These are phyloP conservation scores for Silene conica DNA, from an alignment of 148 eudicot genomes.

Conservation along the genomic window DNA sequence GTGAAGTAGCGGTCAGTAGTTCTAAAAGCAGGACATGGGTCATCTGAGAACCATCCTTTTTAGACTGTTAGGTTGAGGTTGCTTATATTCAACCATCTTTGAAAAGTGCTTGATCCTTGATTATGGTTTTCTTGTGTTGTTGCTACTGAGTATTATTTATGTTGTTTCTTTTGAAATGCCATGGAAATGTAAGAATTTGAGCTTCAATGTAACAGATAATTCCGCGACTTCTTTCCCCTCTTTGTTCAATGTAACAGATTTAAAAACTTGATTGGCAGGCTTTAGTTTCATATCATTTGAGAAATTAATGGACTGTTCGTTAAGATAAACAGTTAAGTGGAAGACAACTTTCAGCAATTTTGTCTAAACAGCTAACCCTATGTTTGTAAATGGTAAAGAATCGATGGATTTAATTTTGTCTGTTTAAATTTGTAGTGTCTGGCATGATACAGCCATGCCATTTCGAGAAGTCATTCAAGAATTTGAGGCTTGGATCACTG, in stretches of 20 bases:
- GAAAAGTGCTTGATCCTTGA: background rate
- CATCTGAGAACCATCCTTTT: background rate
- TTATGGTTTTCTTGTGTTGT: too few relatives aligned
- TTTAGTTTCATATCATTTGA: background rate
- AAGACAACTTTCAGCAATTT: background rate
- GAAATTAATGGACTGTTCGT: background rate
- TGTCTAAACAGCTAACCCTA: background rate
- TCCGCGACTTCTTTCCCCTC: background rate
- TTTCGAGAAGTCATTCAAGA: constrained; percentile 79
- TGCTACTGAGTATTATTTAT: too few relatives aligned
- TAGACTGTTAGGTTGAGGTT: background rate
- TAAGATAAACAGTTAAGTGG: background rate
- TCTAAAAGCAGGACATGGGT: background rate
- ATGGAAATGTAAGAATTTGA: background rate
- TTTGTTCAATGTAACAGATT: too few relatives aligned
- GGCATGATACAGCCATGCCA: constrained; percentile 94
- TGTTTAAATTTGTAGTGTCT: constrained; percentile 58
- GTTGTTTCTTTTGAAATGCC: background rate
- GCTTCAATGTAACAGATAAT: background rate
- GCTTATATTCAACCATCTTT: background rate
- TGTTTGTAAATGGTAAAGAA: background rate
- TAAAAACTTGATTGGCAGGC: background rate
- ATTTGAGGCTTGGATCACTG: constrained; percentile 80
- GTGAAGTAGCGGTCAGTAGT: background rate
- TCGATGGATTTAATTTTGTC: constrained; percentile 15